Evolutionary conservation across 2,329 filamentous ascomycete genomes (phyloP), one percentile per base, ranked within the genome.

Genomic region (Zymoseptoria tritici): DNA sequence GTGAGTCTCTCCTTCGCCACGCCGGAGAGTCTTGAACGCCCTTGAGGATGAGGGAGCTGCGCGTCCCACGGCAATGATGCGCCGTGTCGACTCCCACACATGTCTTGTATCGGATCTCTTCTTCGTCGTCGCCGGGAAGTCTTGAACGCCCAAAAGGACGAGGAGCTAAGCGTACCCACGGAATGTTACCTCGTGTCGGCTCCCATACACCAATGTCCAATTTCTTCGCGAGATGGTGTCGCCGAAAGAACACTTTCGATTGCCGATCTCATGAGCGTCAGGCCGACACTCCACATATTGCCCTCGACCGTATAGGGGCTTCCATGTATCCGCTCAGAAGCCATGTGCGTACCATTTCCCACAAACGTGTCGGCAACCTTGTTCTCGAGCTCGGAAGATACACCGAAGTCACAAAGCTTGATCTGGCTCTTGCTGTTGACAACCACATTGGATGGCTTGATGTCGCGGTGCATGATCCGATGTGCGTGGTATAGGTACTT

Each of bases 321-420:
- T 63, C 94, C 94, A 74, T 97, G 92, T 67, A 99, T 99, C 74
- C 94, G 86, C 79, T 99, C 94, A 7, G 94, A 94, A 0, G 94
- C 94, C 94, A 99, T 99, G 79, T 99, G 99, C 58, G 94, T 99
- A 46, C 94, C 97, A 1, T 94, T 99, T 57, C 94, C 94, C 42
- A 99, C 94, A 70, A 99, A 99, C 0, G 94, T 99, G 72, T 97
- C 92, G 56, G 94, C 94, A 66, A 99, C 91, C 13, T 2, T n/a
- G 16, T 97, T 97, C 74, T 97, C 91, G n/a, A 97, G 84, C 76
- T 99, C 94, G 66, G 92, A 94, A 4, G 92, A 97, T n/a, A 99
- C 94, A 68, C 94, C 94, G 73, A 99, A 99, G 75, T 99, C 94
- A 77, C 93, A 97, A 5, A 99, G 84, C 78, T 99, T 99, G 81